Percentiles rank a stretch among this genome's conserved stretches.
Evolutionary conservation across 2,329 filamentous ascomycete species (phyloP).

Genomic region (Drechslera avenae): DNA sequence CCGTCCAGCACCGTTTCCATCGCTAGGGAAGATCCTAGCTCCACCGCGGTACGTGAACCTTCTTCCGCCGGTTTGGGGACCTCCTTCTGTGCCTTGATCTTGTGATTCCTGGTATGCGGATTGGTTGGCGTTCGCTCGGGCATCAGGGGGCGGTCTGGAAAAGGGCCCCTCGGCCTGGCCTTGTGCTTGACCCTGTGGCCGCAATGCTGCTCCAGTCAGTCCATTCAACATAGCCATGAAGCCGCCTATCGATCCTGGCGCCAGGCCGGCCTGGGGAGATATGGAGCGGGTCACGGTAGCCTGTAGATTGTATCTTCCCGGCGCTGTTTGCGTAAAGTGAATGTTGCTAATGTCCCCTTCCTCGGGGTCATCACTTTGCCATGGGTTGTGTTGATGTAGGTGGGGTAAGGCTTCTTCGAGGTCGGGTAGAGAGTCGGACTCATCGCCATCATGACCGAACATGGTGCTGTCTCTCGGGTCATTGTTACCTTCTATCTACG

Average conservation of each 20-base stretch:
- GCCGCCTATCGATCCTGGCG: slow-evolving; percentile 44
- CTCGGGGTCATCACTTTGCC: slow-evolving; percentile 56
- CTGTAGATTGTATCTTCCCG: slow-evolving; percentile 42
- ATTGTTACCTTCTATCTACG: slow-evolving; percentile 58
- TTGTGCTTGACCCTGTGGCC: slow-evolving; percentile 16
- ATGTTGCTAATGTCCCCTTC: slow-evolving; percentile 57
- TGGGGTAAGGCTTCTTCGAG: slow-evolving; percentile 30
- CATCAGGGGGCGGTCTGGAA: slow-evolving; percentile 19
- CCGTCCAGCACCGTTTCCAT: slow-evolving; percentile 57
- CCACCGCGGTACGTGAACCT: slow-evolving; percentile 42
- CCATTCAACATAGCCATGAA: slow-evolving; percentile 56
- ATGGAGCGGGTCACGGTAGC: slow-evolving; percentile 44
- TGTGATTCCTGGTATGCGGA: slow-evolving; percentile 24
- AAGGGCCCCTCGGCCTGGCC: slow-evolving; percentile 26
- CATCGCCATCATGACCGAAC: slow-evolving; percentile 35
- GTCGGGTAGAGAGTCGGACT: slow-evolving; percentile 35
- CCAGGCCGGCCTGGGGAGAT: slow-evolving; percentile 30
- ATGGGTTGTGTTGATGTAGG: slow-evolving; percentile 55
- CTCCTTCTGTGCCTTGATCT: slow-evolving; percentile 18
- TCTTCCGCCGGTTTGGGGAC: slow-evolving; percentile 18
- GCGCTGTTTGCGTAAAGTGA: slow-evolving; percentile 47
- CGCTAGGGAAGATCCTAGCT: slow-evolving; percentile 55
- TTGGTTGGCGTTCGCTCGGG: slow-evolving; percentile 11
- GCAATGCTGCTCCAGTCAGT: slow-evolving; percentile 46
- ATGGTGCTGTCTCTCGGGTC: slow-evolving; percentile 63